A percentile compares a stretch with the other conserved stretches of the same genome.
phyloP scores from a whole-genome alignment of 805 yeast species.

The Lachancea quebecensis region DNA sequence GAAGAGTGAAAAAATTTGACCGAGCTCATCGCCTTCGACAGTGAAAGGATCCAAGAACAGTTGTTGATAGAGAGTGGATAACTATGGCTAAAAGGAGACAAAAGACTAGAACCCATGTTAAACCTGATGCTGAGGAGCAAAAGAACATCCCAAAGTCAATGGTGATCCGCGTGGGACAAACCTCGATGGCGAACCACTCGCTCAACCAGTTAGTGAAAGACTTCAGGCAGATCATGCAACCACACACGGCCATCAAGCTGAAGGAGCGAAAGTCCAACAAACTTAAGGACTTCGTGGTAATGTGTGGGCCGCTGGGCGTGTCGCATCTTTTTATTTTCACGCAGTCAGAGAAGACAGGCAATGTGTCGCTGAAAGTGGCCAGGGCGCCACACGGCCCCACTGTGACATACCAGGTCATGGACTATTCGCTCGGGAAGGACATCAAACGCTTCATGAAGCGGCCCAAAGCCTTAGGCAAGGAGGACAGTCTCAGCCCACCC shows the following conservation, averaged over 20 bases:
- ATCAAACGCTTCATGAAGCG: constrained; percentile 58
- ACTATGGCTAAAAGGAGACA: constrained; percentile 52
- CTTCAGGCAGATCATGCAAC: constrained; percentile 87
- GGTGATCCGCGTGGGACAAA: constrained; percentile 78
- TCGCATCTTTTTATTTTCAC: constrained; percentile 82
- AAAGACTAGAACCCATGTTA: constrained; percentile 83
- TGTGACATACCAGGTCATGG: constrained; percentile 67
- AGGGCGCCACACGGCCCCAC: constrained; percentile 95
- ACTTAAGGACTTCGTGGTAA: constrained; percentile 89
- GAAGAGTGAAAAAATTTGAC: not conserved
- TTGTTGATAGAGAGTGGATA: too few species aligned
- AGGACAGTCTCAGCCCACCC: constrained; percentile 75
- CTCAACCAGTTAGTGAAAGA: constrained; percentile 80
- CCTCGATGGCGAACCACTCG: constrained; percentile 56
- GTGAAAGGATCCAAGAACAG: not conserved
- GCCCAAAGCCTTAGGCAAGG: constrained; percentile 72
- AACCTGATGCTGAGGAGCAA: constrained; percentile 53
- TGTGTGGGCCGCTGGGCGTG: constrained; percentile 96
- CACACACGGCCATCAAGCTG: constrained; percentile 87
- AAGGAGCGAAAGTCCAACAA: constrained; percentile 82
- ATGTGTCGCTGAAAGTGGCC: constrained; percentile 74
- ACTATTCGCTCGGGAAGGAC: constrained; percentile 78
- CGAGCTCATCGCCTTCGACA: constrained; percentile 3
- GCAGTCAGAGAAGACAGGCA: constrained; percentile 70
- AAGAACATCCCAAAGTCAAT: constrained; percentile 83